Evolutionary conservation across 2,329 filamentous ascomycete genomes (phyloP).

Genomic region (Exophiala sp.): DNA sequence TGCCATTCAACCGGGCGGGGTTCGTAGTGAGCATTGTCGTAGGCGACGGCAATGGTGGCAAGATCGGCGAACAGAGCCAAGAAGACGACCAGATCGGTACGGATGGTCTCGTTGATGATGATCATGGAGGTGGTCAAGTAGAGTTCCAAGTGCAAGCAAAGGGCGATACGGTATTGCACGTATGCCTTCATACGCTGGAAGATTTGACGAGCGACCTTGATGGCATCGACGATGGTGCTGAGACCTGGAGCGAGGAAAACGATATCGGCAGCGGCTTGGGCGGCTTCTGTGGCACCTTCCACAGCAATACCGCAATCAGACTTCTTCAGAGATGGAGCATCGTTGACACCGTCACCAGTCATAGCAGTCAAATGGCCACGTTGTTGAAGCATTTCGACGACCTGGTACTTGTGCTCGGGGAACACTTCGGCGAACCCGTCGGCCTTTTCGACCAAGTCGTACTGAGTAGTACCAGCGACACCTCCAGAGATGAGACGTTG

Average conservation of each 20-base stretch:
- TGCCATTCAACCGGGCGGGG: slow-evolving; percentile 72
- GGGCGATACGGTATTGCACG: slow-evolving; percentile 70
- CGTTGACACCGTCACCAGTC: slow-evolving; percentile 72
- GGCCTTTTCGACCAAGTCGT: slow-evolving; percentile 69
- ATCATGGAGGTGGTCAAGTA: slow-evolving; percentile 74
- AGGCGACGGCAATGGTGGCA: slow-evolving; percentile 70
- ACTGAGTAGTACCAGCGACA: slow-evolving; percentile 64
- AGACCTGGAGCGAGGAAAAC: slow-evolving; percentile 69
- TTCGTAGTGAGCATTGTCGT: slow-evolving; percentile 73
- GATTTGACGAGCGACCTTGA: slow-evolving; percentile 68
- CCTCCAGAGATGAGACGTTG: slow-evolving; percentile 71
- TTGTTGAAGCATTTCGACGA: slow-evolving; percentile 70
- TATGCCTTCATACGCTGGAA: slow-evolving; percentile 75
- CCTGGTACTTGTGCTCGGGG: slow-evolving; percentile 70
- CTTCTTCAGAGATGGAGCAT: slow-evolving; percentile 67
- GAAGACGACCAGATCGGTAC: slow-evolving; percentile 68
- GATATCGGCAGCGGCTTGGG: slow-evolving; percentile 66
- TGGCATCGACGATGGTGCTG: slow-evolving; percentile 64
- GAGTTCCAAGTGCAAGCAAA: slow-evolving; percentile 67
- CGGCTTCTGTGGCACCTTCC: slow-evolving; percentile 65
- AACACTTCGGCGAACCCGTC: slow-evolving; percentile 70
- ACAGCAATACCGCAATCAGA: slow-evolving; percentile 69
- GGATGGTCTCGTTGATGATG: slow-evolving; percentile 71
- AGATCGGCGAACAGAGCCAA: slow-evolving; percentile 73
- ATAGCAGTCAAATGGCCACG: slow-evolving; percentile 67